Base-by-base conservation (phyloP, 345 rosid species). In the Arabis hirsuta region DNA sequence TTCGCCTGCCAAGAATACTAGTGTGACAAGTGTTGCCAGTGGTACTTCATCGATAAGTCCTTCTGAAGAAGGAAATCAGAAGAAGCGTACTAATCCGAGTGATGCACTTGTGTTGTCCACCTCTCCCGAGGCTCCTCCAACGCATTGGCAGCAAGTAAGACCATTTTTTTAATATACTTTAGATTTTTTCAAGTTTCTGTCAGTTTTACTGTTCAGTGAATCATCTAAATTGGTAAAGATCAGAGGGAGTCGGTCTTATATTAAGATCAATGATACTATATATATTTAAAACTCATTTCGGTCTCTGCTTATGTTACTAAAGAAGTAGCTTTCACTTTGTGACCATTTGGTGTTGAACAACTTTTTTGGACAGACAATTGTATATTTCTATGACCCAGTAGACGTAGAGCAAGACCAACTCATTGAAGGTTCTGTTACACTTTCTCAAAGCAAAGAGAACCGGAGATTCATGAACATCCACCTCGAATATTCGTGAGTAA, bases 71-170 rank as follows among this genome's bases (percentile, higher is more conserved):
- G 84, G 74, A 74, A 80, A 78, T 65, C 84, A 75, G 65, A 95
- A 83, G 82, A 95, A 87, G 78, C 83, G 93, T 34, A 62, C 82
- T 72, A 85, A 84, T 74, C 94, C 89, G 11, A 85, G 76, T 77
- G 88, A 86, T 68, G 74, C 88, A 45, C 83, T 90, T 65, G 85
- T 85, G 63, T 82, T 95, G 56, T 95, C 99, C 52, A 91, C 99
- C 45, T 85, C 98, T 48, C 99, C 98, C 0, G 99, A 91, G 85
- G 89, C 91, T 52, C 88, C 92, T 44, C 94, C 96, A 61, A 94
- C 96, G 44, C 98, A 94, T 78, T 94, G 97, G 98, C 90, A 94
- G 78, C 98, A 94, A 91, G 99, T 91, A 84, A 62, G 74, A 45
- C 32, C 43, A 62, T 31, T 62, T 75, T 55, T 50, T 74, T 29